Evolutionary conservation across 2,329 filamentous ascomycete genomes (phyloP).

Genomic region (Diaporthe humulicola): DNA sequence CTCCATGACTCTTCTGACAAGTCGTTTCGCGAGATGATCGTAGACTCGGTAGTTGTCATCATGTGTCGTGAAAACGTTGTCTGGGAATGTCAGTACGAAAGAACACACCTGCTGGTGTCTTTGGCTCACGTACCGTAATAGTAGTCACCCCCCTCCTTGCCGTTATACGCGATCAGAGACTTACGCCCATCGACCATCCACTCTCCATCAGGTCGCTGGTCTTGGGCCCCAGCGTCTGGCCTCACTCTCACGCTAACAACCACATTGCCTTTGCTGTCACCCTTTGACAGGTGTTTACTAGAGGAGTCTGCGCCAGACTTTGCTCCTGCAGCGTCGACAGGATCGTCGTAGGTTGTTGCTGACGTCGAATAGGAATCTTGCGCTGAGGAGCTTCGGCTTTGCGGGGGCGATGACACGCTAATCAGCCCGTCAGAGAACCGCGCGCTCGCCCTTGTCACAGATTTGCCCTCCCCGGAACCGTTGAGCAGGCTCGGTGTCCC

Average conservation of each 20-base stretch:
- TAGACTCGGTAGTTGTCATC: conserved; percentile 97
- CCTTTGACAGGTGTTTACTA: conserved; percentile 66
- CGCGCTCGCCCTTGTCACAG: conserved; percentile 71
- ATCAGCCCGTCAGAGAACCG: conserved; percentile 81
- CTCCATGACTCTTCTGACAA: conserved; percentile 98
- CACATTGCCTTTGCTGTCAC: conserved; percentile 92
- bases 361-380: conserved; percentile 94
- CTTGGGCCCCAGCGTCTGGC: conserved; percentile 79
- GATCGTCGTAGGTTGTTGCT: conserved; percentile 89
- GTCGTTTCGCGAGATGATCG: conserved; percentile 90
- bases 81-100: conserved; percentile 59
- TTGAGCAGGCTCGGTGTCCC: conserved; percentile 82
- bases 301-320: conserved; percentile 48
- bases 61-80: conserved; percentile 95
- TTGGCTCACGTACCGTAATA: conserved; percentile 78
- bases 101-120: not conserved
- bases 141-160: conserved; percentile 93
- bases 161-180: conserved; percentile 84
- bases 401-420: conserved; percentile 84
- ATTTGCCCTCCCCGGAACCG: conserved; percentile 82
- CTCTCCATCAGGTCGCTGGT: conserved; percentile 78
- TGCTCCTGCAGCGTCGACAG: conserved; percentile 66
- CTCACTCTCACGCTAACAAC: conserved; percentile 94
- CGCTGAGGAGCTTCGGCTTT: conserved; percentile 91
- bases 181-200: conserved; percentile 93